Percentiles rank a stretch among this genome's conserved stretches.
Evolutionary conservation across 495 filamentous ascomycete species (phyloP).

Genomic region (Cryomyces minteri): DNA sequence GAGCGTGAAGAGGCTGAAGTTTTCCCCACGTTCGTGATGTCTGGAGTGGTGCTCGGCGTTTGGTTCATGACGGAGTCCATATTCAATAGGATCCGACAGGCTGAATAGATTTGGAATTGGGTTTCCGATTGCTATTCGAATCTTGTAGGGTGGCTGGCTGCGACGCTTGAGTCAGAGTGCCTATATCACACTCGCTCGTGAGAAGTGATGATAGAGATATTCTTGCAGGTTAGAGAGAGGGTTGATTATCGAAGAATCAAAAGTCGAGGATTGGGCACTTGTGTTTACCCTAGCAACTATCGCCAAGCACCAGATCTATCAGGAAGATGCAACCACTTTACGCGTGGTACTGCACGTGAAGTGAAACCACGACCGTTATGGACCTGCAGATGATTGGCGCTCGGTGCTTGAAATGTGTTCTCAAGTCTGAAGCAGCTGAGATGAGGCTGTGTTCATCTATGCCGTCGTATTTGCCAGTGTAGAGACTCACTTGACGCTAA

Average conservation of each 20-base stretch:
- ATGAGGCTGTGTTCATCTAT: too few relatives aligned
- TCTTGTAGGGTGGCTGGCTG: too few relatives aligned
- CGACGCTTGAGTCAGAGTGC: not conserved
- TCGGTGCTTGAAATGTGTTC: too few relatives aligned
- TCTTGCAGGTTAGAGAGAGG: not conserved
- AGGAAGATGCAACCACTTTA: too few relatives aligned
- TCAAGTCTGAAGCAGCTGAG: too few relatives aligned
- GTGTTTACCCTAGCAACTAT: not conserved
- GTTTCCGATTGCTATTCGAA: not conserved
- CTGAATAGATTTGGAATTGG: not conserved
- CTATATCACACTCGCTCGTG: not conserved
- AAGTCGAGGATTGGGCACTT: not conserved
- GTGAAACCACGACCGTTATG: too few relatives aligned
- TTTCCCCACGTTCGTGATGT: conserved; percentile 3
- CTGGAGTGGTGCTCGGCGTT: not conserved
- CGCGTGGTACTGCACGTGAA: too few relatives aligned
- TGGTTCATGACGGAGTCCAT: conserved; percentile 1
- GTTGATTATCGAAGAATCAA: not conserved
- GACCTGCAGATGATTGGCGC: too few relatives aligned
- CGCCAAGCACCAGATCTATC: not conserved
- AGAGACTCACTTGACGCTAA: too few relatives aligned
- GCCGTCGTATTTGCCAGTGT: too few relatives aligned
- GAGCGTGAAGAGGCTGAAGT: not conserved
- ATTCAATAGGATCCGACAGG: not conserved
- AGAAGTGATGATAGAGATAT: not conserved